phyloP scores from a whole-genome alignment of 108 stramenopile genomes.

The Hondaea fermentalgiana region DNA sequence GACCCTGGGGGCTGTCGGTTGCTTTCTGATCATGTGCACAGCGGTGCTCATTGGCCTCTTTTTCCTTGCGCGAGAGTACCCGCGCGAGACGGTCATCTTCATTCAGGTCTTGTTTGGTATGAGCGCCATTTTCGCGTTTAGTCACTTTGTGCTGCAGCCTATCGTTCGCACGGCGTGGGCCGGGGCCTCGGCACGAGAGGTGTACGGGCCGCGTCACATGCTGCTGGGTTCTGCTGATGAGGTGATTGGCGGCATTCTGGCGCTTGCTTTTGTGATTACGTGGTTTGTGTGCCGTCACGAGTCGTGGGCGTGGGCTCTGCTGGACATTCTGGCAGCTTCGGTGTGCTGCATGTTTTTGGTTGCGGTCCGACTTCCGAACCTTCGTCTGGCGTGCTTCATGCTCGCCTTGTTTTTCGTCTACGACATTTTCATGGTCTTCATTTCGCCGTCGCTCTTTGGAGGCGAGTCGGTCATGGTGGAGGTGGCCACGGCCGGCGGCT shows the following conservation, averaged over 20 bases:
- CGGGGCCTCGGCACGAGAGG: not conserved
- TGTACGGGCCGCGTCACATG: not conserved
- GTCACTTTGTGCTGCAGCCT: not conserved
- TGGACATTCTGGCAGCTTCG: not conserved
- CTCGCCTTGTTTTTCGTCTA: not conserved
- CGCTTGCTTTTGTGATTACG: not conserved
- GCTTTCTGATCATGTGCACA: not conserved
- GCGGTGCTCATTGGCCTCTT: not conserved
- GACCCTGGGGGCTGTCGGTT: not conserved
- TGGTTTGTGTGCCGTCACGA: not conserved
- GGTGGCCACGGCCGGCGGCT: slow-evolving; percentile 21
- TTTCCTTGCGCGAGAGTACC: not conserved
- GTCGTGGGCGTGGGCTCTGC: not conserved
- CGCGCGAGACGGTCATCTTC: not conserved
- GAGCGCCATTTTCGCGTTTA: not conserved
- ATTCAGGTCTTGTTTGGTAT: not conserved
- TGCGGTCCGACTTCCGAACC: not conserved
- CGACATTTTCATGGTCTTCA: slow-evolving; percentile 31
- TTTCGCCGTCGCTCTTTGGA: not conserved
- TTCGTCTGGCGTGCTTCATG: not conserved
- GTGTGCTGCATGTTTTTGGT: not conserved
- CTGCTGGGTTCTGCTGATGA: not conserved
- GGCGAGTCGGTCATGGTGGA: slow-evolving; percentile 22
- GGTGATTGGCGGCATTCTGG: not conserved
- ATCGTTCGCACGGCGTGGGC: not conserved